Base-by-base conservation (phyloP, 331 rosid genomes). In the Phaseolus coccineus region DNA sequence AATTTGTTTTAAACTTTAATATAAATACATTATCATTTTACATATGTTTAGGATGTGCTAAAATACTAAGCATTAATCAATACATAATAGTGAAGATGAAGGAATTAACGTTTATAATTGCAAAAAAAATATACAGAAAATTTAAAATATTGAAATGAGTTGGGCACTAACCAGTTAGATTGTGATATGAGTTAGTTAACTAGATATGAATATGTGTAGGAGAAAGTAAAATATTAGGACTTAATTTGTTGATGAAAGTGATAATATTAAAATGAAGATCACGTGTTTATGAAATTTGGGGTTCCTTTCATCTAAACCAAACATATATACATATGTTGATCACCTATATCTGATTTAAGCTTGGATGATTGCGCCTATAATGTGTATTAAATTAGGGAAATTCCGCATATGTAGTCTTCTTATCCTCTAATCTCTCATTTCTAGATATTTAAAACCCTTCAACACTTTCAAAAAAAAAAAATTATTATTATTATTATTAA, bases 401-500 rank as follows among this genome's bases (percentile, higher is more conserved):
- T 42, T 27, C 3, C 30, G 27, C 31, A 57, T 31, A 46, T 75
- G 62, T 31, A 65, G 72, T 14, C 62, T 62, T 62, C 72, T 63
- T 76, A 69, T 81, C 72, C 56, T 68, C 50, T 69, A 76, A 68
- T 81, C 67, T 68, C 66, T 48, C 4, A 46, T 56, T 22, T 46
- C 27, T 47, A 48, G 75, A 42, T 65, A 75, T 70, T 31, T 27
- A 50, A 81, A 30, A 16, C 68, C 42, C 24, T 8, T 66, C 6
- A 56, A 58, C 28, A 64, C 55, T 66, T 55, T 42, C 13, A 39
- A 52, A 71, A 53, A 69, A 67, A 8, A 1, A 39, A 33, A 3
- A 33, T 3, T 33, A 33, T 19, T 19, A 19, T 19, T 19, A 19
- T 19, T 3, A 35, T 8, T 40, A 40, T 8, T 8, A 42, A 67